Evolutionary conservation across 169 alveolate genomes (phyloP).

Genomic region (Eimeria necatrix): DNA sequence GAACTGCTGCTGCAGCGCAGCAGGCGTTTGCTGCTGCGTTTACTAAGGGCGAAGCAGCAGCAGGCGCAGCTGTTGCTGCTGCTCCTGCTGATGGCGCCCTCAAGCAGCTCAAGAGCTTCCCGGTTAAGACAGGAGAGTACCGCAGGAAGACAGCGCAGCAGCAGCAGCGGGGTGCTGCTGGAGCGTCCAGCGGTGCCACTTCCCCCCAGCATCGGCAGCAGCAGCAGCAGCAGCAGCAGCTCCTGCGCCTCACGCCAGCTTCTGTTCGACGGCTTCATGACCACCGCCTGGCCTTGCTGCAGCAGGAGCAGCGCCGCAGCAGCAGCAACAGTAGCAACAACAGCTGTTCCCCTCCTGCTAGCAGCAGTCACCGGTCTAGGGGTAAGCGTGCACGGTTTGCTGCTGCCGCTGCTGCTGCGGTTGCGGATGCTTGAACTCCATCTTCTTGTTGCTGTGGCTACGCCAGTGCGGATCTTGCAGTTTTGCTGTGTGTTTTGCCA

Average conservation of each 20-base stretch:
- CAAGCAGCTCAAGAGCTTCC: background rate
- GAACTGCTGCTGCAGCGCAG: constrained; percentile 29
- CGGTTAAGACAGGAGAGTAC: background rate
- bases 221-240: constrained; percentile 63
- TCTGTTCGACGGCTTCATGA: background rate
- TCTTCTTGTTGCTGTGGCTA: no score
- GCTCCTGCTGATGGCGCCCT: background rate
- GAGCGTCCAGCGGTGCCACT: background rate
- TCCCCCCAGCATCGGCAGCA: background rate
- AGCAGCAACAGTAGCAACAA: constrained; percentile 33
- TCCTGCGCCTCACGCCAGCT: background rate
- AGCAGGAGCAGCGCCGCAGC: constrained; percentile 13
- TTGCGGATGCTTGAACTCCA: background rate
- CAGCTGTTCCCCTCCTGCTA: background rate
- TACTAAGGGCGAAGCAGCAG: background rate
- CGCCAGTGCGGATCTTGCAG: no score
- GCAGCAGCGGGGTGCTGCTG: constrained; percentile 16
- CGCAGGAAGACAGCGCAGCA: background rate
- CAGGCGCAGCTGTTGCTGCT: background rate
- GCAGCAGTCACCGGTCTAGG: constrained; percentile 10
- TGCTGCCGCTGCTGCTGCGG: background rate
- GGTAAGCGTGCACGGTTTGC: background rate
- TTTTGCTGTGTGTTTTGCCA: background rate
- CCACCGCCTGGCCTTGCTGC: constrained; percentile 11
- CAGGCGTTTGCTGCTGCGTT: constrained; percentile 31